phyloP scores from a whole-genome alignment of 345 rosid species.

The Lumnitzera racemosa region DNA sequence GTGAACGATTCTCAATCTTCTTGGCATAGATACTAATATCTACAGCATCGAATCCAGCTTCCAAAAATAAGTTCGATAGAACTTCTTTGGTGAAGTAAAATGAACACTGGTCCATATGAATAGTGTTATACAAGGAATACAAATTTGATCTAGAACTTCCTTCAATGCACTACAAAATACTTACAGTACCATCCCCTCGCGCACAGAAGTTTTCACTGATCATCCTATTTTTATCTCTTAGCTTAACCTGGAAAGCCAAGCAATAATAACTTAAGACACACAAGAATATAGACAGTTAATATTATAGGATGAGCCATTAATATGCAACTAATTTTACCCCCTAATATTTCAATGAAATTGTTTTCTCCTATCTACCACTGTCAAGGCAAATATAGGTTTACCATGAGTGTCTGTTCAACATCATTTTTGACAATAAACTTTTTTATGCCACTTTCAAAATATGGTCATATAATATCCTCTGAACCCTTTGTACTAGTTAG shows the following conservation, averaged over 20 bases:
- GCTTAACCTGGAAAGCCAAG: conserved; percentile 16
- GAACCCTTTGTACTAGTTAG: background rate
- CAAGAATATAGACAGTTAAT: background rate
- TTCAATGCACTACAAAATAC: conserved; percentile 9
- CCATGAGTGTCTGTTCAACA: no score
- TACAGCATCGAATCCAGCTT: conserved; percentile 24
- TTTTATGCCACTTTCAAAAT: no score
- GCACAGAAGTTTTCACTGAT: conserved; percentile 41
- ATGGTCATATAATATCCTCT: background rate
- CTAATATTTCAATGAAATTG: no score
- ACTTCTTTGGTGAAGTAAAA: conserved; percentile 28
- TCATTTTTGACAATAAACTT: no score
- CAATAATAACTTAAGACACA: conserved; percentile 6
- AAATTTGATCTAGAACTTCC: no score
- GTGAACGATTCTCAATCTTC: conserved; percentile 19
- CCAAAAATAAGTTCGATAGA: conserved; percentile 21
- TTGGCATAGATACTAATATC: conserved; percentile 19
- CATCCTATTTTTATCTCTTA: conserved; percentile 36
- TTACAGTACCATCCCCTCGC: conserved; percentile 59
- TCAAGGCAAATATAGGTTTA: no score
- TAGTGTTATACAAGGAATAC: no score
- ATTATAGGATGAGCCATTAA: background rate
- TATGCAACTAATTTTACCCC: no score
- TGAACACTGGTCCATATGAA: conserved; percentile 17
- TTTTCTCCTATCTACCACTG: no score